phyloP scores from a whole-genome alignment of 148 eudicot species.

The Cornus florida region DNA sequence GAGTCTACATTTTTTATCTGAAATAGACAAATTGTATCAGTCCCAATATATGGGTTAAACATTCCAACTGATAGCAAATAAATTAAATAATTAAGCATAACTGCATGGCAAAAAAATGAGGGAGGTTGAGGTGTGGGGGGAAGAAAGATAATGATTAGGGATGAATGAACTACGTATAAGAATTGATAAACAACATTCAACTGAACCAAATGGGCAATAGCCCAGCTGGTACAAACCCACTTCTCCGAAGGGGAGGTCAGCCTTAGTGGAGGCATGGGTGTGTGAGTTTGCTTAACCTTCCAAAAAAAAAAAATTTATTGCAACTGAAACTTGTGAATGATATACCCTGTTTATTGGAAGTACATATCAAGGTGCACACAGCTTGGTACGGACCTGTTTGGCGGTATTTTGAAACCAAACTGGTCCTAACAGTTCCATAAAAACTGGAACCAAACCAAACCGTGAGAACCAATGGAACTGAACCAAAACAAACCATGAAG shows the following conservation, averaged over 20 bases:
- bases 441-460: too few species aligned
- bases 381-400: too few species aligned
- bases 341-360: background rate
- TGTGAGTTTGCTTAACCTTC: too few species aligned
- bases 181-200: too few species aligned
- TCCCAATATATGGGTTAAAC: background rate
- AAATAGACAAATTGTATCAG: conserved; percentile 8
- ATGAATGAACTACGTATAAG: background rate
- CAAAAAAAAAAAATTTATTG: too few species aligned
- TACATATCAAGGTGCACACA: background rate
- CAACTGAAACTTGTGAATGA: background rate
- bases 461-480: too few species aligned
- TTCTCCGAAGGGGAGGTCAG: too few species aligned
- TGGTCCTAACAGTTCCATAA: too few species aligned
- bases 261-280: too few species aligned
- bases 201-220: background rate
- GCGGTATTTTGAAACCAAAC: too few species aligned
- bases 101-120: background rate
- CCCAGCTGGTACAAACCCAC: too few species aligned
- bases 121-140: background rate
- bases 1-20: conserved; percentile 62
- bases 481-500: too few species aligned
- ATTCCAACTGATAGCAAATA: background rate
- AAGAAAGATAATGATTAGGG: background rate
- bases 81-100: background rate